Base-by-base conservation (phyloP, 2,329 filamentous ascomycete species). In the Pseudofabraea citricarpa region DNA sequence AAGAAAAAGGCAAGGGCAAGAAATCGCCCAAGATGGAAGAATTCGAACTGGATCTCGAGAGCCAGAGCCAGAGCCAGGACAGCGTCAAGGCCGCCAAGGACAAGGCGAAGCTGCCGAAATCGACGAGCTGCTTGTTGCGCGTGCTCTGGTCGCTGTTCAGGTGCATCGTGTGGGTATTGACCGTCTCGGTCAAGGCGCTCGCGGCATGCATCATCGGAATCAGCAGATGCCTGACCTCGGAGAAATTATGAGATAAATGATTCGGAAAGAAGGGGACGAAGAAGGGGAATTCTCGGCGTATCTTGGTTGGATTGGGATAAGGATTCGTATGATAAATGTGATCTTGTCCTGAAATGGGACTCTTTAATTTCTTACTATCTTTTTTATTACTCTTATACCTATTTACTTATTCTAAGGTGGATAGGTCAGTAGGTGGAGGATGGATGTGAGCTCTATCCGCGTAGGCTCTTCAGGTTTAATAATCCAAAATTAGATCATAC, bases 11-110 rank as follows among this genome's bases (percentile, higher is more conserved):
- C 36, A 64, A 51, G 44, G 44, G 45, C 8, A 59, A 56, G 54
- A 64, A 62, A 52, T 59, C 61, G 43, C 18, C 26, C 26, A 70
- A 68, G 50, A 69, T 77, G 56, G 75, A 81, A 51, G 71, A 75
- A 53, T 75, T 82, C 45, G 80, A 78, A 59, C 64, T 83, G 27
- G 80, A 84, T 51, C 59, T 84, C 5, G 80, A 83, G 62, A 83
- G 79, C 56, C 80, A 83, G 61, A 70, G 50, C 5, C 79, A 83
- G 62, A 83, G 79, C 56, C 80, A 83, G 61, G 70, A 50, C 54
- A 59, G 53, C 41, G 26, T 57, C 26, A 57, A 54, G 31, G 44
- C 44, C 2, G 52, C 52, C 23, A 53, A 50, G 39, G 48, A 47
- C 15, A 51, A 42, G 27, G 48, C 50, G 26, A 72, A 74, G 57